Percentiles rank a stretch among this genome's conserved stretches.
phyloP scores from a whole-genome alignment of 2,329 filamentous ascomycete genomes.

The Phialocephala subalpina region DNA sequence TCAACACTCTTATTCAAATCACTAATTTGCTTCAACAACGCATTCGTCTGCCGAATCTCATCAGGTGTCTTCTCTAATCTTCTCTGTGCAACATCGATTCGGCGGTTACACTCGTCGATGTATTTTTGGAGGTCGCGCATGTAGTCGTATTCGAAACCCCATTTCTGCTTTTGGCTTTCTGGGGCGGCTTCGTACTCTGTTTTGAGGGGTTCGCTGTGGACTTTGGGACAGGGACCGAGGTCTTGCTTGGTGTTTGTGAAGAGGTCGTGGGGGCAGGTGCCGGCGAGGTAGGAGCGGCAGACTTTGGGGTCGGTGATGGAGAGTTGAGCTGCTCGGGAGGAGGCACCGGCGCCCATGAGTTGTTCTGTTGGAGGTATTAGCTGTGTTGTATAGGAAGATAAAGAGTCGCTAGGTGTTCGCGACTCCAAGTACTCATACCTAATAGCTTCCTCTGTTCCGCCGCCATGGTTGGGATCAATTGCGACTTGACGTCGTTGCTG shows the following conservation, averaged over 20 bases:
- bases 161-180: slow-evolving; percentile 68
- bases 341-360: slow-evolving; percentile 81
- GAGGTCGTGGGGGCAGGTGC: slow-evolving; percentile 96
- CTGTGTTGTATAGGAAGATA: slow-evolving; percentile 1
- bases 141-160: slow-evolving; percentile 97
- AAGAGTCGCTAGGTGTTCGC: background rate
- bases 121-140: slow-evolving; percentile 95
- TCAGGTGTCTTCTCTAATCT: slow-evolving; percentile 96
- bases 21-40: slow-evolving; percentile 84
- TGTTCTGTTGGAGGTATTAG: slow-evolving; percentile 69
- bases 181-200: slow-evolving; percentile 83
- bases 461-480: slow-evolving; percentile 68
- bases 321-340: slow-evolving; percentile 80
- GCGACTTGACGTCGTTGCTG: slow-evolving; percentile 9
- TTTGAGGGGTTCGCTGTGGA: slow-evolving; percentile 89
- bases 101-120: slow-evolving; percentile 94
- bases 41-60: slow-evolving; percentile 95
- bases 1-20: slow-evolving; percentile 82
- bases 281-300: slow-evolving; percentile 91
- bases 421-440: slow-evolving; percentile 52
- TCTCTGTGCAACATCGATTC: slow-evolving; percentile 90
- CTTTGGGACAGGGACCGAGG: slow-evolving; percentile 85
- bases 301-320: slow-evolving; percentile 92
- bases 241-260: slow-evolving; percentile 99
- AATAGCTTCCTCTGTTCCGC: slow-evolving; percentile 98